Percentiles rank a stretch among this genome's conserved stretches.
phyloP scores from a whole-genome alignment of 2,329 filamentous ascomycete genomes.

The Ceratocystis alfenasii region DNA sequence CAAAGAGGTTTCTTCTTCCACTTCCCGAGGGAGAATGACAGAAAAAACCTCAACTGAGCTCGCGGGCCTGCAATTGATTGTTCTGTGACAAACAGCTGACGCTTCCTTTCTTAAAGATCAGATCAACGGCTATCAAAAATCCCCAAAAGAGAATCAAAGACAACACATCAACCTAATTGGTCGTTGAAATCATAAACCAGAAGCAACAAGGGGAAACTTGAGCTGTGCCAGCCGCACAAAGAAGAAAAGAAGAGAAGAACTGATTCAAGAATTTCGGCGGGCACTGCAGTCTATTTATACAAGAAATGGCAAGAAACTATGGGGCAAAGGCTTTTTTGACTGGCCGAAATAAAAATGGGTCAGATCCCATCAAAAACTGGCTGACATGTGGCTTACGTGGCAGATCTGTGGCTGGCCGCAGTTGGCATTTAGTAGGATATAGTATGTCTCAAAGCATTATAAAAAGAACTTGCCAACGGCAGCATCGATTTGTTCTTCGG shows the following conservation, averaged over 20 bases:
- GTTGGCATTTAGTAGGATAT: background rate
- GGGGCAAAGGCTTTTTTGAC: constrained; percentile 5
- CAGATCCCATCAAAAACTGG: background rate
- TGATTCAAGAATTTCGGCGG: background rate
- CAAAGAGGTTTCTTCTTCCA: constrained; percentile 9
- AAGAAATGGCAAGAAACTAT: background rate
- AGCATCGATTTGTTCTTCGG: background rate
- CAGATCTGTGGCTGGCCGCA: background rate
- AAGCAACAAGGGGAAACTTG: constrained; percentile 23
- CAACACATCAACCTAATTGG: constrained; percentile 6
- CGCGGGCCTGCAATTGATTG: constrained; percentile 23
- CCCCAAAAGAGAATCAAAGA: background rate
- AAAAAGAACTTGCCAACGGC: background rate
- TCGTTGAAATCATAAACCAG: constrained; percentile 17
- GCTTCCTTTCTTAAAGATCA: constrained; percentile 20
- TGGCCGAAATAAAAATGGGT: background rate
- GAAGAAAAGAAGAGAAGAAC: constrained; percentile 19
- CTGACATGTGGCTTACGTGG: background rate
- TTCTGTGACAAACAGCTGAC: constrained; percentile 23
- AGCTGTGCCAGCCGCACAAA: constrained; percentile 23
- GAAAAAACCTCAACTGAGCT: constrained; percentile 18
- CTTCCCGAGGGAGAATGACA: background rate
- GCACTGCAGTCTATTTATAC: constrained; percentile 13
- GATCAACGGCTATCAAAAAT: background rate
- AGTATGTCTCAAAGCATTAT: background rate